Percentiles rank a stretch among this genome's conserved stretches.
Conservation (phyloP, 768 basidiomycete species). For the Paxillus ammoniavirescens region DNA sequence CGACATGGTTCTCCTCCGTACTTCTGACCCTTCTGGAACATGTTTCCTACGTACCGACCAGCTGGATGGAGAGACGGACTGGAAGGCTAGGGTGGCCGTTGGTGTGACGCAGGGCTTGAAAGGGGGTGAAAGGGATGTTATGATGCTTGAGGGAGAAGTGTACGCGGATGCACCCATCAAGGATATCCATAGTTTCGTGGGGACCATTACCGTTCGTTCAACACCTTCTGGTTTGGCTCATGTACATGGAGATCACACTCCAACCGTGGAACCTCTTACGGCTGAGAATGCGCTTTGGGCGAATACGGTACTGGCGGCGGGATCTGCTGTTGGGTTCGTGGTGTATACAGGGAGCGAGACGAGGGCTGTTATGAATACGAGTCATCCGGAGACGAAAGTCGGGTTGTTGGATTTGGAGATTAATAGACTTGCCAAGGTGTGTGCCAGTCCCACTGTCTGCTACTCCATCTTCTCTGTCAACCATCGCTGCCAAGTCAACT, state of each 20-base stretch:
- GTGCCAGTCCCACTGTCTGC: conserved; percentile 5
- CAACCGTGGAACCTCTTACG: conserved; percentile 78
- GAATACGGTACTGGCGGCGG: conserved; percentile 96
- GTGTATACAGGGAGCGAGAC: conserved; percentile 95
- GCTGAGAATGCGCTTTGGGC: conserved; percentile 97
- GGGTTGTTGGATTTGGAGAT: conserved; percentile 93
- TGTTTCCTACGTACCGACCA: conserved; percentile 99
- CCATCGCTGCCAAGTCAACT: neutral
- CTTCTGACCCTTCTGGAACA: conserved; percentile 85
- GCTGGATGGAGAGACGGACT: conserved; percentile 97
- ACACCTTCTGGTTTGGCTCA: conserved; percentile 19
- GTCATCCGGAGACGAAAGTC: conserved; percentile 92
- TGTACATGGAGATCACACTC: conserved; percentile 36
- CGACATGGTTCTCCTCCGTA: conserved; percentile 86
- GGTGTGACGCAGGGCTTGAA: conserved; percentile 17
- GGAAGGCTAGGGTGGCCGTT: conserved; percentile 94
- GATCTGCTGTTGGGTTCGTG: conserved; percentile 88
- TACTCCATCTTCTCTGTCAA: too few relatives aligned
- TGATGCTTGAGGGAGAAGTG: conserved; percentile 78
- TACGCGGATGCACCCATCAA: conserved; percentile 96
- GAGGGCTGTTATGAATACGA: conserved; percentile 97
- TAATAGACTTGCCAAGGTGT: conserved; percentile 90
- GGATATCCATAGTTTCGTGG: conserved; percentile 94
- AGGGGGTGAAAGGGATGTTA: conserved; percentile 46
- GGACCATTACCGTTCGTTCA: conserved; percentile 79